Base-by-base conservation (phyloP, 768 basidiomycete species). In the Mycena alexandri region DNA sequence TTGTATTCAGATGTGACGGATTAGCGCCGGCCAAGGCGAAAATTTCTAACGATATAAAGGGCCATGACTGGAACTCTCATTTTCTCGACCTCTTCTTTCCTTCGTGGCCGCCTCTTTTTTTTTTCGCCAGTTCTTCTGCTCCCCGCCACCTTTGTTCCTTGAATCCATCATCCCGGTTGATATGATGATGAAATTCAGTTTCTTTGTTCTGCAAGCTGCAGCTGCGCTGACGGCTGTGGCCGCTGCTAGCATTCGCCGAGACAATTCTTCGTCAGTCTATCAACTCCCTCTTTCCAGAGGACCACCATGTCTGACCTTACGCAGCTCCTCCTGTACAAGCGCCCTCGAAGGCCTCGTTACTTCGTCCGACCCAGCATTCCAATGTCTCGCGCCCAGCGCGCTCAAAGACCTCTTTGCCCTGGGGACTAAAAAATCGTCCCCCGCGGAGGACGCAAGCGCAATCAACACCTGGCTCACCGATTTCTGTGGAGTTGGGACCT, bases 401-500 rank as follows among this genome's bases (percentile, higher is more conserved):
- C 54, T 56, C 54, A 56, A 56, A 17, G 54, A 42, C 38, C 21
- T 42, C 22, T 25, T 56, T 42, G 41, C 11, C 16, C 54, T 56
- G 22, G 54, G 54, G 41, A 43, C 38, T 56, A 25, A 25, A 43
- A 56, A 56, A 2, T 5, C 54, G 22, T 56, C 54, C 41, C 4
- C 24, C 22, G 41, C 38, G 22, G 54, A 42, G 16, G 3, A 2
- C 38, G 19, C 16, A 56, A 43, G 24, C 5, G 16, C 54, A 29
- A 0, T 56, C 24, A 19, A 42, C 41, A 42, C 38, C 41, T 56
- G 54, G 54, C 22, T 56, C 38, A 56, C 54, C 41, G 41, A 42
- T 19, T 56, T 56, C 41, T 56, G 54, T 43, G 54, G 41, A 42
- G 54, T 56, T 42, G 54, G 54, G 54, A 42, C 41, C 54, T 56